These are phyloP conservation scores for Rhodomyrtus tomentosa DNA, from an alignment of 345 rosid species.

Conservation along the genomic window DNA sequence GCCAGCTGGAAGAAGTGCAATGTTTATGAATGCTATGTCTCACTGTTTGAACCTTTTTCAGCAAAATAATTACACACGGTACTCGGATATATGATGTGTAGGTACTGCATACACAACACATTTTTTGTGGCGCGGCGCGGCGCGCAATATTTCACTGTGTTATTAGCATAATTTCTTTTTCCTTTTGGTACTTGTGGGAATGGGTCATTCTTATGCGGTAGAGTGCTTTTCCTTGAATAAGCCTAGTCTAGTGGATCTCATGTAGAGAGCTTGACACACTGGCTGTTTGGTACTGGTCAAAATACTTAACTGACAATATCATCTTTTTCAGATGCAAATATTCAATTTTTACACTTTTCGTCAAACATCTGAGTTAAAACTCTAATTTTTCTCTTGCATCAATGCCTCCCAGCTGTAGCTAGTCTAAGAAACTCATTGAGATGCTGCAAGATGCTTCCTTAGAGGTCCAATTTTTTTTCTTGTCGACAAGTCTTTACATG, in stretches of 20 bases:
- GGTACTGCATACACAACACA: background rate
- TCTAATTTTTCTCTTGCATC: background rate
- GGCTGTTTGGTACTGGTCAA: background rate
- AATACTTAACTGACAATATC: background rate
- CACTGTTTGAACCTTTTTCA: background rate
- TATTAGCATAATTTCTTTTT: background rate
- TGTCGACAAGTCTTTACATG: background rate
- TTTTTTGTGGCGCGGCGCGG: background rate
- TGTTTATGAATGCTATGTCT: background rate
- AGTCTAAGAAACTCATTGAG: background rate
- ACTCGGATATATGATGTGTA: background rate
- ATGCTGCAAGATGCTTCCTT: background rate
- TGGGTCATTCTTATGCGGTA: background rate
- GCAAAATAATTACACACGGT: background rate
- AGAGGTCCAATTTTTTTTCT: background rate
- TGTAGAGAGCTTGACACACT: background rate
- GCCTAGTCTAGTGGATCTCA: background rate
- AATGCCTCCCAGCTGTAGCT: background rate
- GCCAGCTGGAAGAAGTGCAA: background rate
- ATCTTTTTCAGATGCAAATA: background rate
- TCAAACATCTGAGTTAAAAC: background rate
- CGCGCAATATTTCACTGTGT: too few relatives aligned
- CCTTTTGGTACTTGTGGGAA: background rate
- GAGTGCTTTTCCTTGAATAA: background rate
- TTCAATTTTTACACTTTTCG: background rate